A percentile compares a stretch with the other conserved stretches of the same genome.
Conservation (phyloP, 2,329 filamentous ascomycete genomes). For the Exophiala aquamarina region DNA sequence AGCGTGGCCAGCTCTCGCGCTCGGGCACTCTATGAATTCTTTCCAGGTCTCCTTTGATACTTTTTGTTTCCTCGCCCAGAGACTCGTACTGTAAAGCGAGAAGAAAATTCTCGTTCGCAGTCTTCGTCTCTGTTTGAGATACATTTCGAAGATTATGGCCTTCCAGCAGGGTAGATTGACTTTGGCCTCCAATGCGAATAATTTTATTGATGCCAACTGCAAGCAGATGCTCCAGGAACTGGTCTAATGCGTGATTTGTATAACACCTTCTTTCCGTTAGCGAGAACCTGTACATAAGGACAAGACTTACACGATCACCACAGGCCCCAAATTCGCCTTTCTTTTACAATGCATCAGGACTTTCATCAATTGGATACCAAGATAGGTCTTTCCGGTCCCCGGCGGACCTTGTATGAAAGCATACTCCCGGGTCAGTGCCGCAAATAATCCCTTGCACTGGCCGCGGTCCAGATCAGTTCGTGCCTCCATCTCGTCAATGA, state of each 20-base stretch:
- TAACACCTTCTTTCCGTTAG: slow-evolving; percentile 51
- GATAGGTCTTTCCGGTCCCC: slow-evolving; percentile 31
- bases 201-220: slow-evolving; percentile 44
- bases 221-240: slow-evolving; percentile 61
- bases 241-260: slow-evolving; percentile 57
- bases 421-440: slow-evolving; percentile 8
- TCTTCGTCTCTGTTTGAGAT: slow-evolving; percentile 39
- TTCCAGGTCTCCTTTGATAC: not conserved
- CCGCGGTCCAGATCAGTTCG: slow-evolving; percentile 8
- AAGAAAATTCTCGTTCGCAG: slow-evolving; percentile 6
- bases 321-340: slow-evolving; percentile 46
- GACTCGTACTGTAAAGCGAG: slow-evolving; percentile 26
- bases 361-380: slow-evolving; percentile 32
- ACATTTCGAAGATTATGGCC: slow-evolving; percentile 50
- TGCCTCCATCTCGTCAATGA: slow-evolving; percentile 6
- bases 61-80: slow-evolving; percentile 31
- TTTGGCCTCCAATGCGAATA: slow-evolving; percentile 62
- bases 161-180: slow-evolving; percentile 54
- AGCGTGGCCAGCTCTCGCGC: not conserved
- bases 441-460: slow-evolving; percentile 7
- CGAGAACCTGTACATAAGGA: slow-evolving; percentile 29
- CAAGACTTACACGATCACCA: slow-evolving; percentile 41
- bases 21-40: slow-evolving; percentile 14
- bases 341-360: slow-evolving; percentile 45
- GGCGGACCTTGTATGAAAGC: slow-evolving; percentile 32